Evolutionary conservation across 257 asterid species (phyloP).

Genomic region (Cruciata laevipes): DNA sequence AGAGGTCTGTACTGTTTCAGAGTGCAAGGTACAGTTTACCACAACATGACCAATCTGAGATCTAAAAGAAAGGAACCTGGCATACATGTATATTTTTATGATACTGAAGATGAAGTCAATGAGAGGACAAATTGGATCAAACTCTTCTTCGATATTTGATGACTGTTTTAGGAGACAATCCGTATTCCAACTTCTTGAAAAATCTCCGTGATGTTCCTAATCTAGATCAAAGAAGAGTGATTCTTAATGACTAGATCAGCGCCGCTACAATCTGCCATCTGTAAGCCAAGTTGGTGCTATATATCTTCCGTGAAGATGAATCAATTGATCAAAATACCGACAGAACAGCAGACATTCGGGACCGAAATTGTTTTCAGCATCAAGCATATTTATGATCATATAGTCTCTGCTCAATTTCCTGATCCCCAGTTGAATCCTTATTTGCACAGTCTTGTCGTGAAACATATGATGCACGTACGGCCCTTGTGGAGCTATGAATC

Average conservation of each 20-base stretch:
- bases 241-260: background rate
- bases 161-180: background rate
- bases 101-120: background rate
- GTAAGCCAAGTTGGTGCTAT: background rate
- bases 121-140: background rate
- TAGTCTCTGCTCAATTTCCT: background rate
- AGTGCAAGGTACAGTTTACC: background rate
- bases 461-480: constrained; percentile 9
- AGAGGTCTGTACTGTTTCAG: background rate
- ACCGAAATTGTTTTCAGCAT: background rate
- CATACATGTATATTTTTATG: background rate
- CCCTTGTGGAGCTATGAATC: background rate
- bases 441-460: background rate
- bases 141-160: background rate
- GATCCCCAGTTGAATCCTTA: background rate
- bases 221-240: background rate
- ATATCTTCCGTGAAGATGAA: background rate
- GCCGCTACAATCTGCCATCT: background rate
- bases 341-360: background rate
- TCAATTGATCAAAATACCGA: too few relatives aligned
- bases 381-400: background rate
- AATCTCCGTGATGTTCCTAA: background rate
- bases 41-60: background rate
- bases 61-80: background rate
- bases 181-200: background rate